These are phyloP conservation scores for Ogataea pini DNA, from an alignment of 805 yeast genomes.

Conservation along the genomic window DNA sequence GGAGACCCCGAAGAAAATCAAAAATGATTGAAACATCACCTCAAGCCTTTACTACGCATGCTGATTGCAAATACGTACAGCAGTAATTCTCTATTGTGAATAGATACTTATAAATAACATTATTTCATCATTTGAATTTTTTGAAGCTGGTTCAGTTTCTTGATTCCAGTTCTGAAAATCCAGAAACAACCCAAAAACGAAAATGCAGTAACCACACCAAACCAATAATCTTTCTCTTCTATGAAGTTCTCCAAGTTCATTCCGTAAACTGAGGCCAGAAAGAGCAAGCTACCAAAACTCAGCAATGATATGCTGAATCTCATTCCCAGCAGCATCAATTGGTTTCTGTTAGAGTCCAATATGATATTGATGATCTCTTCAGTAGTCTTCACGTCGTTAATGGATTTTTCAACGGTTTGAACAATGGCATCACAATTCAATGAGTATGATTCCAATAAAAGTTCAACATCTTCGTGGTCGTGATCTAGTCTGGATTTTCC, in stretches of 20 bases:
- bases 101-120: too few relatives aligned
- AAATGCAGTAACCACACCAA: constrained; percentile 50
- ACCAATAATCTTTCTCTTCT: constrained; percentile 78
- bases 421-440: constrained; percentile 92
- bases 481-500: constrained; percentile 50
- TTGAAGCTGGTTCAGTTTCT: constrained; percentile 63
- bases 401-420: constrained; percentile 76
- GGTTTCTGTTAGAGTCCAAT: constrained; percentile 90
- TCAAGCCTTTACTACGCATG: too few relatives aligned
- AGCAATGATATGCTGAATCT: constrained; percentile 81
- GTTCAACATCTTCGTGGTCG: constrained; percentile 86
- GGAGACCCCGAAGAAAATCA: not conserved
- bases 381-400: constrained; percentile 84
- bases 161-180: constrained; percentile 56
- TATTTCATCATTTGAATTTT: constrained; percentile 49
- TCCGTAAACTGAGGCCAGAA: constrained; percentile 86
- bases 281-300: constrained; percentile 78
- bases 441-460: constrained; percentile 86
- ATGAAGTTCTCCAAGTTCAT: constrained; percentile 94
- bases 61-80: too few relatives aligned
- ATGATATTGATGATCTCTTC: constrained; percentile 95
- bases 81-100: too few relatives aligned
- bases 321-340: constrained; percentile 84
- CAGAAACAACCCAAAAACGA: constrained; percentile 41
- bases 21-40: too few relatives aligned